Evolutionary conservation across 2,329 filamentous ascomycete species (phyloP), one percentile per base, ranked within the genome.

Genomic region (Talaromyces verruculosus): DNA sequence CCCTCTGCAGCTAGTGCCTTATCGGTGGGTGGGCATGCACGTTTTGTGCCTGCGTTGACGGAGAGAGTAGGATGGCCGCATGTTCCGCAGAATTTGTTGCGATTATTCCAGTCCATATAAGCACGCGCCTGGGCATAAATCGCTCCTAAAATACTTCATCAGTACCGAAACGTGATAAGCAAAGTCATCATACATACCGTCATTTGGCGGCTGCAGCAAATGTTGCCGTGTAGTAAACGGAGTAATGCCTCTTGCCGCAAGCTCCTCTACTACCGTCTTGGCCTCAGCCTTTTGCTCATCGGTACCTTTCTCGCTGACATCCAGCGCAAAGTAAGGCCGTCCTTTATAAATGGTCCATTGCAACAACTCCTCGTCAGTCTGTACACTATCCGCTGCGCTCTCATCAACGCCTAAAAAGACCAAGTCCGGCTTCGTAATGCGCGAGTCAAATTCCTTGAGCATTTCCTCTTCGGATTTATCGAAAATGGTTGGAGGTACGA

Each of bases 81-180:
- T 65, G 90, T 89, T 37, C 89, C 93, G 78, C 95, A 99, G 83
- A 92, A 99, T 35, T 90, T 91, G 79, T 96, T 97, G 61, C 94
- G 90, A 30, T 84, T 84, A 80, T 99, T 98, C 95, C 95, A 99
- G 81, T 98, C 95, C 41, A 96, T 83, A 30, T 97, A 84, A 55
- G 93, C 91, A 64, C 94, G 89, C 7, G 93, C 91, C 78, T 97
- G 92, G 15, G 92, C 94, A 71, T 93, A 97, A 55, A 97, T 91
- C 60, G 93, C 92, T 67, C 93, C 95, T 95, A 68, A 59, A 47
- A 39, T 30, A 53, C 3, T n/a, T 19, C 1, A 39, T 65, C n/a
- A 62, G 57, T 25, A 49, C 17, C 11, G 17, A 39, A 25, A 43
- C 43, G 17, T 4, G 39, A 39, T 33, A 25, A 37, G 4, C 6